Base-by-base conservation (phyloP, 495 filamentous ascomycete species). In the Aspergillus kassunensis region DNA sequence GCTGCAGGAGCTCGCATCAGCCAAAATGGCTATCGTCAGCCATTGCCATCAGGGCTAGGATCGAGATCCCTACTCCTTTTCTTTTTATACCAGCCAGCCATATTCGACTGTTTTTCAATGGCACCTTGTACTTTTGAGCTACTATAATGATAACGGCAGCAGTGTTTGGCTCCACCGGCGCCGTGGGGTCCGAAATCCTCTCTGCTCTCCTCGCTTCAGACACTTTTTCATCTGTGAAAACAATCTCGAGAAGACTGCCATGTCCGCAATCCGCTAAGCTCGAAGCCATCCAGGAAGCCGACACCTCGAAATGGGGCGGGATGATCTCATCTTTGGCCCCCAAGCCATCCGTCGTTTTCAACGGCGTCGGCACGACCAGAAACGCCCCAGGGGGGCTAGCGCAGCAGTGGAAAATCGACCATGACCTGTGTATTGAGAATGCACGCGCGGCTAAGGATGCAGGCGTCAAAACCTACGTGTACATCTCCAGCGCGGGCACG, bases 181-280 rank as follows among this genome's bases (percentile, higher is more conserved):
- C 80, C 10, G 71, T 77, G 3, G 83, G 83, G 49, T 72, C 69
- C 34, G 64, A 80, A 53, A 83, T 85, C 60, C 72, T 86, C 21
- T 64, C 67, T 30, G 77, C 75, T 7, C 73, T 85, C 21, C 72
- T 87, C 40, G 50, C 68, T 15, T 59, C 47, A 49, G 67, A 75
- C 37, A 49, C 66, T 37, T 66, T 70, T 54, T 59, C 69, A 36
- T 64, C 71, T 1, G 68, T 86, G 45, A 68, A 77, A 46, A 81
- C 84, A 46, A 73, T 87, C 62, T 82, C 79, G 15, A 74, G 84
- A 18, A 76, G 80, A 53, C 71, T 23, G 62, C 78, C 61, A 67
- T 76, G 44, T 25, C 66, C 49, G 42, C 65, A 51, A 65, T 76
- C 58, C 13, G 49, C 77, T 13, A 80, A 80, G 46, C 74, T 86